Base-by-base conservation (phyloP, 306 rosid genomes). In the Morella rubra region DNA sequence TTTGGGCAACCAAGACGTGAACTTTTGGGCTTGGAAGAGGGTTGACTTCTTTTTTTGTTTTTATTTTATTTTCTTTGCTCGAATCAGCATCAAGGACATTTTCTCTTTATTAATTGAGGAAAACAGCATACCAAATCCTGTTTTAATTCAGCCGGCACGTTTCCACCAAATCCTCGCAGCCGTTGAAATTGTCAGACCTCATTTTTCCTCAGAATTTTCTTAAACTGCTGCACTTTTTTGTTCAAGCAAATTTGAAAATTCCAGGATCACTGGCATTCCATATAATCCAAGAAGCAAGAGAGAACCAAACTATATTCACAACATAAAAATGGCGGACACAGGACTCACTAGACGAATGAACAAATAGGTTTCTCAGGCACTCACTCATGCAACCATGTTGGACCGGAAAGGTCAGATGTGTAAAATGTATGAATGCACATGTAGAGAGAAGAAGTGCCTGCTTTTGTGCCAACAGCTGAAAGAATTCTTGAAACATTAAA, bases 401-500 rank as follows among this genome's bases (percentile, higher is more conserved):
- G 66, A 22, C 66, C 42, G 27, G 42, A 24, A 12, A 24, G 13
- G 66, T 59, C 66, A 59, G 11, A 24, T 22, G 16, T 59, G 27
- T 59, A 22, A 3, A 59, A 65, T 41, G 7, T 27, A 20, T 27
- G 22, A 44, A 41, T 20, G 77, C 67, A 44, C 6, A 42, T 44
- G 66, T 18, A 40, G 10, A 54, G 52, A 6, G 56, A 5, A 71
- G 61, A 4, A 72, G 27, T 3, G 58, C 37, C 27, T 6, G 37
- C 27, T 44, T 22, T 59, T 59, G 56, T 77, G 47, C 67, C 56
- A 54, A 52, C 22, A 32, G 37, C 19, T 15, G 20, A 77, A 32
- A 69, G 73, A 81, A 78, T 60, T 76, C 77, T 81, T 77, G n/a
- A 59, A 73, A 80, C 84, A 83, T 42, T 86, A 72, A 75, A 78